phyloP scores from a whole-genome alignment of 352 stramenopile species.

The Globisporangium camurandrum region DNA sequence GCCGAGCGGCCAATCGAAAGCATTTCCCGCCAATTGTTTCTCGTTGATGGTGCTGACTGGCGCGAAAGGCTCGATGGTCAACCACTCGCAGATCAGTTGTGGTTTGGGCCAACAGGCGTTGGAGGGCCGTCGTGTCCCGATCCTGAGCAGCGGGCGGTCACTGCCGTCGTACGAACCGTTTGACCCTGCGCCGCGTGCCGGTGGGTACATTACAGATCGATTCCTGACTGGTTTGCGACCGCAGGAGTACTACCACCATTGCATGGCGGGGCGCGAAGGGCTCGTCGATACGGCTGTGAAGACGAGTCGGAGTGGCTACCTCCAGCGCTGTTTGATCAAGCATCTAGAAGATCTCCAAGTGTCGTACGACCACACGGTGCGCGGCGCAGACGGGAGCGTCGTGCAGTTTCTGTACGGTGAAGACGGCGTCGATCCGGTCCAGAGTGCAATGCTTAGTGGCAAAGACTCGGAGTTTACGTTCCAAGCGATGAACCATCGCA shows the following conservation, averaged over 20 bases:
- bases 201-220: conserved; percentile 99
- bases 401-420: conserved; percentile 99
- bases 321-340: conserved; percentile 99
- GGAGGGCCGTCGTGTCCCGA: conserved; percentile 97
- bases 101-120: conserved; percentile 98
- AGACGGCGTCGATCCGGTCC: conserved; percentile 96
- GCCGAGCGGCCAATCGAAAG: conserved; percentile 93
- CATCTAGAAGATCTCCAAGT: conserved; percentile 97
- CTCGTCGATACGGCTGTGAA: conserved; percentile 99
- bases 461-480: conserved; percentile 91
- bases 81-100: conserved; percentile 99
- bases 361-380: conserved; percentile 98
- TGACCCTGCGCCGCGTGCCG: conserved; percentile 94
- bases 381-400: conserved; percentile 95
- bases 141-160: conserved; percentile 96
- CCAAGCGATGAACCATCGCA: conserved; percentile 94
- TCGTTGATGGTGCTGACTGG: conserved; percentile 99
- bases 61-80: conserved; percentile 99
- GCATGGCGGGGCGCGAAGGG: conserved; percentile 99
- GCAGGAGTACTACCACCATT: conserved; percentile 99
- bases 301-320: conserved; percentile 98
- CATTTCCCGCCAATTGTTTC: conserved; percentile 99
- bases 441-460: conserved; percentile 92
- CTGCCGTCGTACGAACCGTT: conserved; percentile 98
- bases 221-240: conserved; percentile 96